Evolutionary conservation across 1,284 basidiomycete species (phyloP), one percentile per base, ranked within the genome.

Genomic region (Fomitopsis betulina): DNA sequence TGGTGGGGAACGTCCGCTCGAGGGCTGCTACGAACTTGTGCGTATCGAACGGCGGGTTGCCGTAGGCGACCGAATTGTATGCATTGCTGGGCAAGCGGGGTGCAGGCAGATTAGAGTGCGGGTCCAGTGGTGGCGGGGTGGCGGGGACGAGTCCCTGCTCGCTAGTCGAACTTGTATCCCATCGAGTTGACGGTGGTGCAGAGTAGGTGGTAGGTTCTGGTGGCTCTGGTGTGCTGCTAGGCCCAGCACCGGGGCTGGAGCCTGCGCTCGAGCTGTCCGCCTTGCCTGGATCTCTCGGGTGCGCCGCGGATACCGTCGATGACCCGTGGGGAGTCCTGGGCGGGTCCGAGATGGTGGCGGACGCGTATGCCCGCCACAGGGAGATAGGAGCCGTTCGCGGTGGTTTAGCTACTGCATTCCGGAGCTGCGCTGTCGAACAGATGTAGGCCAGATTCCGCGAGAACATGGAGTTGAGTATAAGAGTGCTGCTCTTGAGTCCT

Each of bases 1-100:
- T 77, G 0, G 83, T 83, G 0, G 89, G 83, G 68, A 93, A 93
- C 0, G 84, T 84, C 69, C 77, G 80, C 64, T 91, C 88, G 38
- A 93, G 75, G 1, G 77, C 84, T 15, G 66, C 66, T 62, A 90
- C 87, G 73, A 93, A 91, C 6, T 68, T 65, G 57, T 79, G 76
- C 6, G 74, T 76, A 55, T 76, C 58, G 56, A 76, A 76, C 0
- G 73, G 74, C 1, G 74, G 74, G 49, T 65, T 72, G n/a, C 67
- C 57, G 61, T 73, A 72, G n/a, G 63, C 51, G 7, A 63, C 58
- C 3, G 63, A 53, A 2, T 45, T 56, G 12, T 56, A 40, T 19
- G 57, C 21, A 8, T 51, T 38, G 12, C 58, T 60, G 15, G 60
- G 23, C 25, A 47, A 39, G 15, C 63, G 65, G 25, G 66, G 68